Base-by-base conservation (phyloP, 345 rosid genomes). In the Eucalyptus decipiens region DNA sequence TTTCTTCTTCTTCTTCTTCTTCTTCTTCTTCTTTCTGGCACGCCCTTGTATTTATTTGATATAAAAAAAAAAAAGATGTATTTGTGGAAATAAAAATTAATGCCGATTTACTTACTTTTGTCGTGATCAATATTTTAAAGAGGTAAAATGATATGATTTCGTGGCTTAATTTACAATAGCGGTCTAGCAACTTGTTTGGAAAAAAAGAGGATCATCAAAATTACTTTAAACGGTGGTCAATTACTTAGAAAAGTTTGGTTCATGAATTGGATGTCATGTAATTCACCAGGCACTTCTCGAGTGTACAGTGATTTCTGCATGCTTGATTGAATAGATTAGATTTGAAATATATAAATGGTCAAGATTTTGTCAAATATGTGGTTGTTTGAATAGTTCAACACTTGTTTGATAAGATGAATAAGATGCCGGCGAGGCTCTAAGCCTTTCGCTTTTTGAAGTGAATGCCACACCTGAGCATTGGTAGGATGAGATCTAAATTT, bases 301-400 rank as follows among this genome's bases (percentile, higher is more conserved):
- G 76, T n/a, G 76, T 65, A 21, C 11, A 32, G 0, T 0, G 11
- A 0, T 6, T 65, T 65, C 37, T 3, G 15, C 18, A 17, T 65
- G 11, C 40, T 2, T n/a, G 40, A 65, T 65, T 1, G 3, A 65
- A 65, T 17, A 32, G 11, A 65, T n/a, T 65, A n/a, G 40, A n/a
- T 15, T n/a, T 65, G 76, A 65, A 19, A n/a, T 65, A n/a, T n/a
- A 65, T 6, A 65, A 62, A 62, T n/a, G 11, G 32, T n/a, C 10
- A 15, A n/a, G 6, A 65, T 65, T 11, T 65, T 65, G 23, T n/a
- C 4, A 10, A 65, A 65, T 65, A 65, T 16, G 18, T 8, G 40
- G 6, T n/a, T 16, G 37, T 65, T n/a, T 65, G 2, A n/a, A 30
- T 30, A 30, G 17, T 62, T 0, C 1, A 2, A 60, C 2, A 3